These are phyloP conservation scores for Chrysoporthe puriensis DNA, from an alignment of 2,329 filamentous ascomycete genomes.

Conservation along the genomic window DNA sequence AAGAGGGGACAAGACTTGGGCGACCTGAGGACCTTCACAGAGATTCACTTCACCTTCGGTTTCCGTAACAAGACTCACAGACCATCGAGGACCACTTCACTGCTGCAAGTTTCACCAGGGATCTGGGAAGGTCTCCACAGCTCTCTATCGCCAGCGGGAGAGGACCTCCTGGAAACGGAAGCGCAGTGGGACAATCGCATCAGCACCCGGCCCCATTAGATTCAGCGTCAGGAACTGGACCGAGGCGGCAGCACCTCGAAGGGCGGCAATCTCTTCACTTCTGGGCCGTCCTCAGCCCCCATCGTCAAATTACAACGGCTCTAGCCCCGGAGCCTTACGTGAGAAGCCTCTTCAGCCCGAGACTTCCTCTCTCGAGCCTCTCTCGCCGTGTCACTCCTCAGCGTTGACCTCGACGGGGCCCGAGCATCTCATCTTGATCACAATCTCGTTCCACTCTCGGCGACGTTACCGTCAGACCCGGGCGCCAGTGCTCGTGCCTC, in stretches of 20 bases:
- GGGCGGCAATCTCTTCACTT: background rate
- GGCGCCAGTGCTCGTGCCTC: conserved; percentile 21
- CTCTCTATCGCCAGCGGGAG: conserved; percentile 9
- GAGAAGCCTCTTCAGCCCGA: background rate
- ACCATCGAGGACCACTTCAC: background rate
- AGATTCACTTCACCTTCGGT: conserved; percentile 15
- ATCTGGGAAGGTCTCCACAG: conserved; percentile 12
- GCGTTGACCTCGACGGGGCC: conserved; percentile 11
- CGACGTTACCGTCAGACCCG: conserved; percentile 21
- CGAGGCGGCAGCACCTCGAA: background rate
- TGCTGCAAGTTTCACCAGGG: conserved; percentile 9
- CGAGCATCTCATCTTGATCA: conserved; percentile 17
- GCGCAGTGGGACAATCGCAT: conserved; percentile 17
- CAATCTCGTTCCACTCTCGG: conserved; percentile 28
- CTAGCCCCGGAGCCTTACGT: background rate
- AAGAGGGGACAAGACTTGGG: background rate
- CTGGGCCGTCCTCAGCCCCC: background rate
- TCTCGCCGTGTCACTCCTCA: background rate
- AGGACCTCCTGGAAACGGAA: conserved; percentile 22
- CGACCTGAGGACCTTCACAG: conserved; percentile 3
- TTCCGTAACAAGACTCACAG: conserved; percentile 15
- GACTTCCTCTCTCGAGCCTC: background rate
- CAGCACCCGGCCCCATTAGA: conserved; percentile 3
- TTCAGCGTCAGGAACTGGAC: conserved; percentile 8
- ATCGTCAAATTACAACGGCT: conserved; percentile 33